phyloP scores from a whole-genome alignment of 352 stramenopile genomes.

The Globisporangium cylindrosporum region DNA sequence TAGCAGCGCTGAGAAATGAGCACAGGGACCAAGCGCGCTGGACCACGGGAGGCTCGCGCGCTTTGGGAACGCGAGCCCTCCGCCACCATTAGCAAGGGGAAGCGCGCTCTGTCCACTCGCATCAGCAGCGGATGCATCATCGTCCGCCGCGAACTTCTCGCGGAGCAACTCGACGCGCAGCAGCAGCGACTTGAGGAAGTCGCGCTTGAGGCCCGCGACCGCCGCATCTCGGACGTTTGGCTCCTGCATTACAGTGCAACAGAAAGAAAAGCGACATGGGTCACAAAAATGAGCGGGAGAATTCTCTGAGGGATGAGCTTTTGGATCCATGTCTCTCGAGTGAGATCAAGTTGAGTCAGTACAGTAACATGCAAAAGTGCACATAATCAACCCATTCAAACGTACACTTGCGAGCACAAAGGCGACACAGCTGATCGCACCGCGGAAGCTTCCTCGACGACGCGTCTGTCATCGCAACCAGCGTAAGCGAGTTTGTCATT shows the following conservation, averaged over 20 bases:
- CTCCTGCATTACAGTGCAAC: constrained; percentile 5
- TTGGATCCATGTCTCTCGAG: not conserved
- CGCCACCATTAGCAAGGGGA: constrained; percentile 27
- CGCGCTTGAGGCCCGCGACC: constrained; percentile 53
- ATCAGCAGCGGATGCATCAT: not conserved
- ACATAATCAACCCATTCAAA: not conserved
- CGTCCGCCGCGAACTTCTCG: not conserved
- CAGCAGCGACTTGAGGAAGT: constrained; percentile 65
- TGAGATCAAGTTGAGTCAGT: not conserved
- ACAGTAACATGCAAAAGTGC: not conserved
- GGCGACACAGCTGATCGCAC: constrained; percentile 52
- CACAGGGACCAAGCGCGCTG: constrained; percentile 16
- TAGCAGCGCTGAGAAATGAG: constrained; percentile 29
- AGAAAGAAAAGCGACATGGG: not conserved
- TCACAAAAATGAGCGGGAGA: not conserved
- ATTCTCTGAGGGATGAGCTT: not conserved
- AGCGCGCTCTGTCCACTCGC: constrained; percentile 20
- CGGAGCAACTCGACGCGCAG: constrained; percentile 48
- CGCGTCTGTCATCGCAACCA: constrained; percentile 21
- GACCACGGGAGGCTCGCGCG: constrained; percentile 44
- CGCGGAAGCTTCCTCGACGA: constrained; percentile 34
- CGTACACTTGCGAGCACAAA: constrained; percentile 36
- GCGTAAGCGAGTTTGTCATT: not conserved
- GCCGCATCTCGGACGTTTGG: constrained; percentile 33
- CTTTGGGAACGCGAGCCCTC: constrained; percentile 39